phyloP scores from a whole-genome alignment of 2,329 filamentous ascomycete genomes.

The Aspergillus tubingensis region DNA sequence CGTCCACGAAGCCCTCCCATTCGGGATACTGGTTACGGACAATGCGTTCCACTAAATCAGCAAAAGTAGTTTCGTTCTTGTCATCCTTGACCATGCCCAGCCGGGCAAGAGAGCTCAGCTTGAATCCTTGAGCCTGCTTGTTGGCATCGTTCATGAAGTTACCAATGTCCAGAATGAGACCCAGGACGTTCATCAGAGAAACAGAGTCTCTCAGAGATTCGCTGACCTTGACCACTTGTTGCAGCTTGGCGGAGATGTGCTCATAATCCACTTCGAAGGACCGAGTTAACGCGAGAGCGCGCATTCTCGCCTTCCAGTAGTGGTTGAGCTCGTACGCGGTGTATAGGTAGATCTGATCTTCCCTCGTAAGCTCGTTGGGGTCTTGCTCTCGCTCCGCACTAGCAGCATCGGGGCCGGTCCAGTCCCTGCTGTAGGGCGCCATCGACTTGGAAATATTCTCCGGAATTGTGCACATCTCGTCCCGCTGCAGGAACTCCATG shows the following conservation, averaged over 20 bases:
- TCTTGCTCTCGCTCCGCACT: slow-evolving; percentile 80
- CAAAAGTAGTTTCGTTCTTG: slow-evolving; percentile 95
- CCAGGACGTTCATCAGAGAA: slow-evolving; percentile 91
- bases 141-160: slow-evolving; percentile 99
- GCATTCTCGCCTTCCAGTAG: slow-evolving; percentile 98
- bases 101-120: slow-evolving; percentile 88
- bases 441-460: slow-evolving; percentile 89
- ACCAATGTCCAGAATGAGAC: slow-evolving; percentile 93
- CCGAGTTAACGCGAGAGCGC: slow-evolving; percentile 80
- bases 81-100: slow-evolving; percentile 98
- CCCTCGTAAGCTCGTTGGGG: slow-evolving; percentile 81
- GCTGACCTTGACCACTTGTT: slow-evolving; percentile 81
- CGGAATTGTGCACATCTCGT: slow-evolving; percentile 87
- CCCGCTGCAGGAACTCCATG: slow-evolving; percentile 94
- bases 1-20: slow-evolving; percentile 84
- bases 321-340: slow-evolving; percentile 94
- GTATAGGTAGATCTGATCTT: slow-evolving; percentile 92
- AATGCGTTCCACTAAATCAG: slow-evolving; percentile 93
- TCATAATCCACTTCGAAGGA: slow-evolving; percentile 89
- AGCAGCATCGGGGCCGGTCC: slow-evolving; percentile 83
- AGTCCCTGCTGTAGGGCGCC: slow-evolving; percentile 94
- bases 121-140: slow-evolving; percentile 97
- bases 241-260: slow-evolving; percentile 81
- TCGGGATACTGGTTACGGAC: slow-evolving; percentile 95
- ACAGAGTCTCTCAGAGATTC: slow-evolving; percentile 90